Percentiles rank a stretch among this genome's conserved stretches.
phyloP scores from a whole-genome alignment of 2,329 filamentous ascomycete species.

The Pseudogymnoascus pannorum region DNA sequence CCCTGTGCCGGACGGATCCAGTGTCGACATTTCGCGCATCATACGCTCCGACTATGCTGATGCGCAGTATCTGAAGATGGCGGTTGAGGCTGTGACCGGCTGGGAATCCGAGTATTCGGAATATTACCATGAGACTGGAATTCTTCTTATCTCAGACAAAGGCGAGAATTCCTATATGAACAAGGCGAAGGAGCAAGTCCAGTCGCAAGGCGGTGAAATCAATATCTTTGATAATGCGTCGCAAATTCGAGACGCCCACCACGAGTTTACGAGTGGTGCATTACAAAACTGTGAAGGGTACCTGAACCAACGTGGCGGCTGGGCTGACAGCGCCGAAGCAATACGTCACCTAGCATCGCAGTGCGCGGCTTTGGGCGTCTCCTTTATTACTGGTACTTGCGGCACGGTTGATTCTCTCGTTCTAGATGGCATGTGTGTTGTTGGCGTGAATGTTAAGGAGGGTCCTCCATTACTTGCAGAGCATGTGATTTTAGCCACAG shows the following conservation, averaged over 20 bases:
- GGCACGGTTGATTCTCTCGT: conserved; percentile 11
- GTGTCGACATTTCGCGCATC: conserved; percentile 59
- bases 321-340: conserved; percentile 20
- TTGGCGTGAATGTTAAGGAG: conserved; percentile 30
- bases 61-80: conserved; percentile 25
- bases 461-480: conserved; percentile 27
- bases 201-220: neutral
- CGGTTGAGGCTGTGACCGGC: neutral
- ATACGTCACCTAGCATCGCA: conserved; percentile 12
- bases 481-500: conserved; percentile 7
- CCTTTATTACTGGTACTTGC: conserved; percentile 35
- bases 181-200: neutral
- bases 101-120: conserved; percentile 7
- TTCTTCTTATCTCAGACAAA: neutral
- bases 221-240: neutral
- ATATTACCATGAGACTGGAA: neutral
- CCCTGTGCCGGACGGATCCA: conserved; percentile 51
- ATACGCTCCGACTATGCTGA: conserved; percentile 74
- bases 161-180: neutral
- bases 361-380: conserved; percentile 29
- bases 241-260: neutral
- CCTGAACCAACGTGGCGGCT: conserved; percentile 11
- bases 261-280: neutral
- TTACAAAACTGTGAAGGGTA: neutral
- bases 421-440: neutral